Conservation (phyloP, 177 flowering plant species). For the Vitis hybrid region DNA sequence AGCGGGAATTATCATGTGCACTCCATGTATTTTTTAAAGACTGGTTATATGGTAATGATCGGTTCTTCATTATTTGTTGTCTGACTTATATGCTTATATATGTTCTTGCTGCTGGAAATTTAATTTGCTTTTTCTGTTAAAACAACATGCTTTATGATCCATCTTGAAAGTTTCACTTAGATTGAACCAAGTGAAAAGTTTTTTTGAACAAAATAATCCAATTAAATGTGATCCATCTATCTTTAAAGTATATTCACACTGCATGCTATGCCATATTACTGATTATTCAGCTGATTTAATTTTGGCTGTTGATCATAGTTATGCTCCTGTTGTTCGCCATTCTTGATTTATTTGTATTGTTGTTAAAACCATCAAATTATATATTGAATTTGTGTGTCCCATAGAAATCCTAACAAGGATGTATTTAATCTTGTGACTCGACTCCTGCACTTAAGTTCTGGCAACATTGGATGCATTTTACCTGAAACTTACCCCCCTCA, state of each 20-base stretch:
- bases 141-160: neutral
- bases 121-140: neutral
- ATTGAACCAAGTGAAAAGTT: neutral
- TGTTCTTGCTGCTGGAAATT: neutral
- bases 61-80: neutral
- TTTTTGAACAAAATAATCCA: neutral
- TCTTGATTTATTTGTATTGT: too few species aligned
- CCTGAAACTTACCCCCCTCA: too few species aligned
- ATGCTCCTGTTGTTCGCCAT: too few species aligned
- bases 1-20: constrained; percentile 78
- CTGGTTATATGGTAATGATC: constrained; percentile 82
- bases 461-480: too few species aligned
- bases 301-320: too few species aligned
- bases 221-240: neutral
- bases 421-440: too few species aligned
- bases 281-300: too few species aligned
- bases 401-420: too few species aligned
- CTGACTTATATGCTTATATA: neutral
- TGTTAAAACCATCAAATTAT: too few species aligned
- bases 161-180: neutral
- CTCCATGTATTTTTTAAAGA: constrained; percentile 88
- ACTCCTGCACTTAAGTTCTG: too few species aligned
- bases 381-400: too few species aligned
- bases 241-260: neutral
- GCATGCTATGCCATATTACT: too few species aligned